Evolutionary conservation across 2,329 filamentous ascomycete genomes (phyloP).

Genomic region (Hymenoscyphus fructigenus): DNA sequence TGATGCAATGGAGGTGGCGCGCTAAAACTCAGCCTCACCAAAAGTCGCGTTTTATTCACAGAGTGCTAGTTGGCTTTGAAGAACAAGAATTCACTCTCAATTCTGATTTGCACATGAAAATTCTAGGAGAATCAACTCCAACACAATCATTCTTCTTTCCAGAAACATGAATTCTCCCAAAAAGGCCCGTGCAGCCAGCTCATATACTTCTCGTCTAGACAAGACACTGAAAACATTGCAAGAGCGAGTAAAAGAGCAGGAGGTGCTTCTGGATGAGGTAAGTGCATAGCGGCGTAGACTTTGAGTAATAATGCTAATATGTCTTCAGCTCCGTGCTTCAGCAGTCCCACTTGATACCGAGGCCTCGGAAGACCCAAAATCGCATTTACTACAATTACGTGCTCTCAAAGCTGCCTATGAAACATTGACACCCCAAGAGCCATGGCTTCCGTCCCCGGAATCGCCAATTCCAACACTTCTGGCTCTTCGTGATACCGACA

Average conservation of each 20-base stretch:
- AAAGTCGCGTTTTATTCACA: neutral
- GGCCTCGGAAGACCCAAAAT: constrained; percentile 35
- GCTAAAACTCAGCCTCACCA: neutral
- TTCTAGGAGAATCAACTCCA: no score
- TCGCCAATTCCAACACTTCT: constrained; percentile 72
- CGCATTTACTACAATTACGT: constrained; percentile 46
- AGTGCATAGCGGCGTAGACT: neutral
- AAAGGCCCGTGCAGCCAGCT: constrained; percentile 37
- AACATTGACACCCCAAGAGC: constrained; percentile 58
- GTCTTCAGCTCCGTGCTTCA: constrained; percentile 32
- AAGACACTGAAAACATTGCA: constrained; percentile 68
- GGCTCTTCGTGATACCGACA: constrained; percentile 66
- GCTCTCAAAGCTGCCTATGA: constrained; percentile 65
- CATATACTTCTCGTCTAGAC: constrained; percentile 58
- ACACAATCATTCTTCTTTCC: neutral
- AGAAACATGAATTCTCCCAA: constrained; percentile 15
- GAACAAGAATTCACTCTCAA: neutral
- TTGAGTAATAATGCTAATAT: constrained; percentile 11
- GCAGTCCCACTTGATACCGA: constrained; percentile 26
- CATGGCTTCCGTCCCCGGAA: constrained; percentile 63
- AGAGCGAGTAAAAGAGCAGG: constrained; percentile 53
- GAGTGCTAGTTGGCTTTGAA: neutral
- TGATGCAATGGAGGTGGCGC: neutral
- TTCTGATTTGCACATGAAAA: neutral
- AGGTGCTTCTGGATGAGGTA: constrained; percentile 50